Evolutionary conservation across 1,139 yeast species (phyloP).

Genomic region (Blastobotrys illinoisensis): DNA sequence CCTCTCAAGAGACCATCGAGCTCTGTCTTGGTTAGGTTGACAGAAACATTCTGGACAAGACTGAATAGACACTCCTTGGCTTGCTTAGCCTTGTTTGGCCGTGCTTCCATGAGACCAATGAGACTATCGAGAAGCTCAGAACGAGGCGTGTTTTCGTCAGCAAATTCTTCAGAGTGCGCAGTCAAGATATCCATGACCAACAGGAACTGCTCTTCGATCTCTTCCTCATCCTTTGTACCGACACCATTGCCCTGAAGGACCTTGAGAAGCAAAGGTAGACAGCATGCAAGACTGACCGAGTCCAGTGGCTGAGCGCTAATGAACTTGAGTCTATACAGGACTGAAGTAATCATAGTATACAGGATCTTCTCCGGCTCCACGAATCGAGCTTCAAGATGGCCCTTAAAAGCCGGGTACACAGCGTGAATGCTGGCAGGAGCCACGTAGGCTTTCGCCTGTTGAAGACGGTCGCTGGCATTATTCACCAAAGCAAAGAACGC

Average conservation of each 20-base stretch:
- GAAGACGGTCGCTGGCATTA: constrained; percentile 44
- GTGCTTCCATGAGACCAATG: constrained; percentile 53
- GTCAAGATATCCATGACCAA: constrained; percentile 74
- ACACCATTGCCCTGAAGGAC: constrained; percentile 45
- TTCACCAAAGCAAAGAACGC: constrained; percentile 30
- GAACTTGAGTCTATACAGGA: constrained; percentile 70
- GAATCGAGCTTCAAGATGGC: constrained; percentile 46
- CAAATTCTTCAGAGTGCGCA: constrained; percentile 69
- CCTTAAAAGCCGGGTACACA: constrained; percentile 44
- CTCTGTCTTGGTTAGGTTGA: constrained; percentile 52
- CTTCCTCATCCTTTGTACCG: constrained; percentile 60
- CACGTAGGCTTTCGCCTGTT: constrained; percentile 44
- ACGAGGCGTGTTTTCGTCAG: constrained; percentile 65
- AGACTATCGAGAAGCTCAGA: constrained; percentile 54
- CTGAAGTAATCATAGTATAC: constrained; percentile 16
- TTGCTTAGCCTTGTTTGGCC: constrained; percentile 72
- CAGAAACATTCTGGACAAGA: constrained; percentile 67
- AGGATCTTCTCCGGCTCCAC: neutral
- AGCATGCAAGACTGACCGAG: constrained; percentile 59
- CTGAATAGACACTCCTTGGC: constrained; percentile 80
- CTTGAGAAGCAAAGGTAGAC: constrained; percentile 65
- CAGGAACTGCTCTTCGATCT: constrained; percentile 79
- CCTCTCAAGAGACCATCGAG: constrained; percentile 53
- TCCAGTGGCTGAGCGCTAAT: constrained; percentile 74
- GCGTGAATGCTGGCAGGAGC: constrained; percentile 68